Evolutionary conservation across 371 early-diverging fungal species (phyloP).

Genomic region (Mucor indicus): DNA sequence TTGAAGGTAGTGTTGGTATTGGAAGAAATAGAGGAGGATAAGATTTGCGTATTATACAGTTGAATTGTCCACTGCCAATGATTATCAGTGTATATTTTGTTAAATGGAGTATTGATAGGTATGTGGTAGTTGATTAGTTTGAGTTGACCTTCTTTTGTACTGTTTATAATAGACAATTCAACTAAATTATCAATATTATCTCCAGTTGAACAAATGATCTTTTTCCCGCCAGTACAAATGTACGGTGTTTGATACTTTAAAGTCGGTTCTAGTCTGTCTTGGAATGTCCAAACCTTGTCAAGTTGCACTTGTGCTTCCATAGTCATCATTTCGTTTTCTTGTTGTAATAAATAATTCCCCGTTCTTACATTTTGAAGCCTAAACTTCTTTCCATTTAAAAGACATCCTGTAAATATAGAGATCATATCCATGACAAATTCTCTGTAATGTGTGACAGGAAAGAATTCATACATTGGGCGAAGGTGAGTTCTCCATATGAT

Average conservation of each 20-base stretch:
- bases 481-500: slow-evolving; percentile 6
- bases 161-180: no score
- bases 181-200: no score
- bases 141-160: no score
- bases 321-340: neutral
- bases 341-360: neutral
- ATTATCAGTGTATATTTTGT: no score
- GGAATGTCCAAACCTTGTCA: neutral
- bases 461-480: slow-evolving; percentile 11
- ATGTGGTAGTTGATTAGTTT: no score
- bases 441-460: neutral
- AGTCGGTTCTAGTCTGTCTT: neutral
- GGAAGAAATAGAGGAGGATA: no score
- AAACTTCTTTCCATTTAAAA: neutral
- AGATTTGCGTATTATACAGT: no score
- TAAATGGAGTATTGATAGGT: no score
- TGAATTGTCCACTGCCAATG: no score
- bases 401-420: neutral
- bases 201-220: neutral
- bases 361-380: neutral
- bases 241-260: neutral
- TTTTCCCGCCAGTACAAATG: neutral
- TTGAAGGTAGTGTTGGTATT: no score
- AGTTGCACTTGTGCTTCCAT: neutral
- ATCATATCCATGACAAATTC: slow-evolving; percentile 5